Conservation (phyloP, 139 green algal species). For the Choricystis sp. region DNA sequence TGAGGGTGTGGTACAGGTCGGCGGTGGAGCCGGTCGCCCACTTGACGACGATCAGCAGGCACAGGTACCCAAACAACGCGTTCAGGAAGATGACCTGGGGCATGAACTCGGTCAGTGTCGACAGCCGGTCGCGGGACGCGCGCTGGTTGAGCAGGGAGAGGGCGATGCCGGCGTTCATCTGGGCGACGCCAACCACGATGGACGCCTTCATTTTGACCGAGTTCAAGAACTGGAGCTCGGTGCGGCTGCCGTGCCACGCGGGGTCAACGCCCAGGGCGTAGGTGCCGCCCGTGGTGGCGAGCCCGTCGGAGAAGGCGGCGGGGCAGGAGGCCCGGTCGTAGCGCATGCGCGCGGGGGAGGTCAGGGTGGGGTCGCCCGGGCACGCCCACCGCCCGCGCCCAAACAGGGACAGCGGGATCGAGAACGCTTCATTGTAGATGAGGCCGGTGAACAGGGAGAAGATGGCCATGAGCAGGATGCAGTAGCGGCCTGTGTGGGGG, state of each 20-base stretch:
- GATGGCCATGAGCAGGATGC: constrained; percentile 89
- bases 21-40: constrained; percentile 58
- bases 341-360: constrained; percentile 18
- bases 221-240: constrained; percentile 93
- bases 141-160: constrained; percentile 81
- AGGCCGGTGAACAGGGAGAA: constrained; percentile 92
- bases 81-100: constrained; percentile 93
- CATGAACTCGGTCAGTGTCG: constrained; percentile 75
- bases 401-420: constrained; percentile 77
- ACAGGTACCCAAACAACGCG: constrained; percentile 92
- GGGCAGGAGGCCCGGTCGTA: constrained; percentile 22
- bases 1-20: constrained; percentile 97
- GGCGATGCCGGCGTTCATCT: constrained; percentile 96
- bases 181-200: constrained; percentile 79
- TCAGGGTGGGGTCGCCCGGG: constrained; percentile 12
- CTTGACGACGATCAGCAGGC: constrained; percentile 88
- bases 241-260: constrained; percentile 83
- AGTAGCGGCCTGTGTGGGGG: constrained; percentile 57
- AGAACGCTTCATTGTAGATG: constrained; percentile 99
- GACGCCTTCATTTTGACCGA: constrained; percentile 99
- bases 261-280: constrained; percentile 93
- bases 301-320: constrained; percentile 21
- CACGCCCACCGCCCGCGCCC: constrained; percentile 34
- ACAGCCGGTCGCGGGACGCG: constrained; percentile 72
- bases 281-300: constrained; percentile 13